Conservation (phyloP, 805 yeast species). For the Candida easanensis region DNA sequence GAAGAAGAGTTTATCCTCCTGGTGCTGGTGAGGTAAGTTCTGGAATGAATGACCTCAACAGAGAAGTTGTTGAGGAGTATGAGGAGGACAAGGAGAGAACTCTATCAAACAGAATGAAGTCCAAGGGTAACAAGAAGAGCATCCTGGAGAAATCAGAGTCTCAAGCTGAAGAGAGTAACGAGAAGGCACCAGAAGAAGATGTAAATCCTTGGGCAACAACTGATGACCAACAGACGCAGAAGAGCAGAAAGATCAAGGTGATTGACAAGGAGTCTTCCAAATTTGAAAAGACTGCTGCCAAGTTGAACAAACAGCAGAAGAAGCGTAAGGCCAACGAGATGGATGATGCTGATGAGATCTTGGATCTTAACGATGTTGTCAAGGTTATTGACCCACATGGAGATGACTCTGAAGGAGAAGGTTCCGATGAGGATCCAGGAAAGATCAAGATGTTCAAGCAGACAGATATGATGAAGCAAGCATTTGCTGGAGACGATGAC, state of each 20-base stretch:
- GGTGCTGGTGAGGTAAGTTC: conserved; percentile 29
- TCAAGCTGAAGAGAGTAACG: neutral
- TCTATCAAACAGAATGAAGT: conserved; percentile 40
- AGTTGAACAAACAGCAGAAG: conserved; percentile 28
- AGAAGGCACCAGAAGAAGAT: conserved; percentile 20
- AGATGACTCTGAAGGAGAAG: conserved; percentile 31
- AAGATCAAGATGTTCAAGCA: conserved; percentile 64
- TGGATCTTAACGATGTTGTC: conserved; percentile 54
- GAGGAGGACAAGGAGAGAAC: conserved; percentile 49
- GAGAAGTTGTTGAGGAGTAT: conserved; percentile 40
- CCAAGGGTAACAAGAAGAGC: conserved; percentile 16
- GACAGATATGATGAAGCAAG: conserved; percentile 78
- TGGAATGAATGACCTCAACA: conserved; percentile 35
- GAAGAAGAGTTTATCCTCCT: conserved; percentile 81
- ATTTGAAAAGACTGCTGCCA: conserved; percentile 41
- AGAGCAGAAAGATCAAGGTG: conserved; percentile 44
- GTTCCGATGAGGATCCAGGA: conserved; percentile 40
- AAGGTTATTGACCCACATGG: conserved; percentile 47
- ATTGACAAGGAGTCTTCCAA: conserved; percentile 50
- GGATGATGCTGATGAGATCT: conserved; percentile 38
- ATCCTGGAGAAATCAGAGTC: conserved; percentile 4
- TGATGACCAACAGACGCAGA: conserved; percentile 28
- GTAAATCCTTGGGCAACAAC: conserved; percentile 52
- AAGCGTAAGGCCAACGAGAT: conserved; percentile 32
- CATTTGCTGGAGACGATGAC: conserved; percentile 98